Evolutionary conservation across 257 asterid species (phyloP), one percentile per base, ranked within the genome.

Genomic region (Plantago ovata): DNA sequence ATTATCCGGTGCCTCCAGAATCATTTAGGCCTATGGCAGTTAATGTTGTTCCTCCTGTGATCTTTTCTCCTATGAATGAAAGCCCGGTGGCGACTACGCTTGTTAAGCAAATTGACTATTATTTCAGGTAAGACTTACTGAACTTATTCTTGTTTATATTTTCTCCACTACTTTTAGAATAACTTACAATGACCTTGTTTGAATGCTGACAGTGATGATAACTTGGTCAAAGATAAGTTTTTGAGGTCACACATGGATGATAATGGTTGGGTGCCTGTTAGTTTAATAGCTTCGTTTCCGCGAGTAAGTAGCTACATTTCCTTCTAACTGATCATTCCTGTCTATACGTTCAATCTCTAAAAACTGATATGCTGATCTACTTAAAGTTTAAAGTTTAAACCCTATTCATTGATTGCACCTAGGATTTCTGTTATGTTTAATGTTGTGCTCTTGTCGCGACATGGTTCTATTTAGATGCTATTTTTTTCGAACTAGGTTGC

Each of bases 221-320:
- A 90, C 70, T 69, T 90, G 84, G 85, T 78, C 22, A 77, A 73
- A 67, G 98, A 90, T 74, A 61, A 73, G 46, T 90, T 40, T 56
- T 72, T 90, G 75, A 83, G 80, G 79, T 58, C 78, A 43, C 77
- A 77, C 12, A 89, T 89, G 95, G 95, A 89, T 67, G 84, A 71
- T 4, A 73, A 84, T 24, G 95, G 97, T 32, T 89, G 97, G 97
- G 97, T 89, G 66, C 79, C 93, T 9, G 56, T 86, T 51, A 33
- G 71, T 38, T 58, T 84, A 64, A 75, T 89, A 41, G 95, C 97
- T 52, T 57, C 69, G 67, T 89, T 89, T 62, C 95, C 77, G 10
- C 78, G 93, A 65, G 97, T 89, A 89, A 86, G 97, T 67, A 38
- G 9, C 19, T 59, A 3, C 36, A 3, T 28, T 8, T 28, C 36